Base-by-base conservation (phyloP, 768 basidiomycete species). In the Boletus reticuloceps region DNA sequence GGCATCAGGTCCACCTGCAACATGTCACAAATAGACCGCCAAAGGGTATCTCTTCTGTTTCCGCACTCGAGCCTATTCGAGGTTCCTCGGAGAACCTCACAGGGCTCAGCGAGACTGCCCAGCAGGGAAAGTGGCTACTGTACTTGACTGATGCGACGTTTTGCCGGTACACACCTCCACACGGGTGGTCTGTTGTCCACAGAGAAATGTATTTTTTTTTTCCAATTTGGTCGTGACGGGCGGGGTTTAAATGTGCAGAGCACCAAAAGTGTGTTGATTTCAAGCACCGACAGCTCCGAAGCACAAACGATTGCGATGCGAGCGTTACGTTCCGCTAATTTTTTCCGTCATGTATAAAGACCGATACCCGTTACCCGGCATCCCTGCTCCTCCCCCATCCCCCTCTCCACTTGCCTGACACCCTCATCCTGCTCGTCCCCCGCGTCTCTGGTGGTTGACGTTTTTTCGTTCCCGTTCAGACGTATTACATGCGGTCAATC, bases 401-500 rank as follows among this genome's bases (percentile, higher is more conserved):
- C 41, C 13, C 16, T 29, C 17, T 39, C 27, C 27, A 12, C 4
- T n/a, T 2, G 16, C 22, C 12, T 54, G 25, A 14, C 22, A 17
- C 40, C 36, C 9, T 40, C 32, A 34, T 38, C 20, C 22, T 51
- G 11, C 27, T 31, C 20, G 25, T 19, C n/a, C 8, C 19, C 53
- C 29, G 31, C 31, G 36, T 51, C 47, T 17, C 25, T 32, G 47
- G 53, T 53, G 31, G 37, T 50, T 16, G 38, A 38, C 55, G 47
- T 49, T 42, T 38, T 39, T 38, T 38, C 14, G 41, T 38, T 41
- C 19, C 12, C 48, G 19, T 44, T 11, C 29, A 44, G 42, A 37
- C 45, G 44, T 58, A 36, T 55, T 50, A 59, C 56, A 71, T 71
- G 69, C 71, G 69, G 20, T 60, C 69, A 44, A 71, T 71, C 49